Base-by-base conservation (phyloP, 352 stramenopile species). In the Phytophthora podocarpi region DNA sequence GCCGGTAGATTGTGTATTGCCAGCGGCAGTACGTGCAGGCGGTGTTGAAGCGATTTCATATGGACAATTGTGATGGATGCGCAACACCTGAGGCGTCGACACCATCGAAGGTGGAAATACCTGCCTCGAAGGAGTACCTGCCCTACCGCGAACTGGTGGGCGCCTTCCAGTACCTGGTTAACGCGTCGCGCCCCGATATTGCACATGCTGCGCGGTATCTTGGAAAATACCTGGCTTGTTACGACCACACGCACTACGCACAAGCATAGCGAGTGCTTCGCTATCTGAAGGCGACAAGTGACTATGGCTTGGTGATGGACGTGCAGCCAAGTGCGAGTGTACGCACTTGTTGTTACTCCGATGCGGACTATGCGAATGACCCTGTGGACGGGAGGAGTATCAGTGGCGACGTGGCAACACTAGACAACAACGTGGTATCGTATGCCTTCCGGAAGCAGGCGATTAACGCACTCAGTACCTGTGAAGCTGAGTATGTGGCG, bases 311-410 rank as follows among this genome's bases (percentile, higher is more conserved):
- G 6, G 59, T 68, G 30, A 58, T 59, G 50, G 30, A 61, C 21
- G 30, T 68, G 1, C 4, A 36, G 12, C 9, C 11, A 16, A 13
- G 11, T 7, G 4, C n/a, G 28, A 4, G 16, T 8, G 35, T 58
- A 7, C 24, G 35, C 6, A 54, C 70, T 1, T n/a, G 10, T 1
- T 12, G 37, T 3, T 76, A 55, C 16, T 64, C 57, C 1, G 57
- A 70, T 23, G 55, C 64, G 1, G 64, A 74, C 31, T 77, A 69
- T 23, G 64, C 51, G 0, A 77, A 77, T 20, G 55, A 71, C 13
- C 5, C n/a, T 10, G 37, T 16, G 1, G 59, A 74, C 13, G 11
- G 56, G 4, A 34, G 48, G 16, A 72, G 46, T 23, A 41, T 69
- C 3, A 74, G 55, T 39, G 69, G 52, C 5, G 65, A 76, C 26